These are phyloP conservation scores for Acrasis kona DNA, from an alignment of 78 protist genomes.

Conservation along the genomic window DNA sequence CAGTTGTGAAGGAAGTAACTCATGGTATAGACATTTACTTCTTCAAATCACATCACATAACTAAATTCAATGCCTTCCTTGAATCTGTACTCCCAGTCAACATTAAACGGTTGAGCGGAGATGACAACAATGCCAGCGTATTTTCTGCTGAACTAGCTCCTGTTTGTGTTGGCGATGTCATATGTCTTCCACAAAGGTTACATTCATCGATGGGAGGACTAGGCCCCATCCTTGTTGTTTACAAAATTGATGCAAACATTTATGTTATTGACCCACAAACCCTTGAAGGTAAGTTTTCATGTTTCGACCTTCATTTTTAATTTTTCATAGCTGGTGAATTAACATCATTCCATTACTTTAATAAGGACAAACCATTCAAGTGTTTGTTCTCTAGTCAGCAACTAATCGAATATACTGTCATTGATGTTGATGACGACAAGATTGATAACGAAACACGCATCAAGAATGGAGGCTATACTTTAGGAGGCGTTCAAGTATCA, in stretches of 20 bases:
- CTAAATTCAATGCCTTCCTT: conserved; percentile 68
- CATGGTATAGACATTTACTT: conserved; percentile 94
- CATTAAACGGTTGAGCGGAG: conserved; percentile 33
- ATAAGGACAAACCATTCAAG: no score
- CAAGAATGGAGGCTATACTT: no score
- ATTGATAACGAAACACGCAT: no score
- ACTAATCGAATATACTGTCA: no score
- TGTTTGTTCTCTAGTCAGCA: no score
- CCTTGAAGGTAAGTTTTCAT: no score
- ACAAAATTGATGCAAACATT: conserved; percentile 34
- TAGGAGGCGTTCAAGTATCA: no score
- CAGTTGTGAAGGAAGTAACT: conserved; percentile 51
- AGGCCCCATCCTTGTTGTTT: conserved; percentile 37
- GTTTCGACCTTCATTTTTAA: no score
- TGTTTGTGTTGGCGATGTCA: conserved; percentile 86
- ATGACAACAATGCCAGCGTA: conserved; percentile 22
- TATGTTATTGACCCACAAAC: conserved; percentile 81
- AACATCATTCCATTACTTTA: no score
- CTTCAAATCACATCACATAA: conserved; percentile 48
- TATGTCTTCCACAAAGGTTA: conserved; percentile 75
- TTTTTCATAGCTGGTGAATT: no score
- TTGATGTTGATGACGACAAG: no score
- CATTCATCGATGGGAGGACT: conserved; percentile 40
- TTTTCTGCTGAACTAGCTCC: conserved; percentile 83
- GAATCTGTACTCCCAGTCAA: conserved; percentile 53